Base-by-base conservation (phyloP, 1,284 basidiomycete genomes). In the Peniophora sp. region DNA sequence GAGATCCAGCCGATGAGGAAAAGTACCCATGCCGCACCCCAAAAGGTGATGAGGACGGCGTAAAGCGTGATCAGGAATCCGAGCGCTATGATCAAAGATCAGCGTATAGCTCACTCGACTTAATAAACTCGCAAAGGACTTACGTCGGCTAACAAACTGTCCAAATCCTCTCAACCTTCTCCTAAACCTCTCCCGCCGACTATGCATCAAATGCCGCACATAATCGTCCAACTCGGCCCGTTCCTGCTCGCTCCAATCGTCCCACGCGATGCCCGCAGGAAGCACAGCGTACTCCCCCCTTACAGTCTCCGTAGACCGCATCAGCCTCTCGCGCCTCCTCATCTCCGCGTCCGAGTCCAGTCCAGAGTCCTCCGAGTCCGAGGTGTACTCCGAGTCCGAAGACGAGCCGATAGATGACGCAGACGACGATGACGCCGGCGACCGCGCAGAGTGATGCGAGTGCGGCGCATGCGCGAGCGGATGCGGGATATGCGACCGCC, bases 1-100 rank as follows among this genome's bases (percentile, higher is more conserved):
- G 15, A 24, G 34, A 53, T 24, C 52, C 52, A 53, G 42, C 51
- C 51, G 48, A 53, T 53, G 34, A 53, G 34, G 52, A 53, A 53
- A 3, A 53, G 48, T 22, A 53, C 52, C 52, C 52, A 53, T 6
- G 52, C 49, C 6, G 52, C 48, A 36, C 52, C 52, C 52, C 52
- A 53, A 48, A 53, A 53, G 8, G 52, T 53, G 43, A 53, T 37
- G 22, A 53, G 49, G 43, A 37, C 24, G 42, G 52, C 52, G 27
- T 53, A 53, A 3, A 50, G 23, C 48, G 49, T 49, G 43, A 53
- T 43, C 20, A 53, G 47, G 3, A 41, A 34, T 3, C 52, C 52
- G 2, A 53, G 39, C 18, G 52, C 50, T 47, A 24, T 37, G 27
- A 32, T 5, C 6, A 32, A 32, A 12, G 27, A 12, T 32, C 27